phyloP scores from a whole-genome alignment of 2,329 filamentous ascomycete genomes.

The Trichoderma koningii region DNA sequence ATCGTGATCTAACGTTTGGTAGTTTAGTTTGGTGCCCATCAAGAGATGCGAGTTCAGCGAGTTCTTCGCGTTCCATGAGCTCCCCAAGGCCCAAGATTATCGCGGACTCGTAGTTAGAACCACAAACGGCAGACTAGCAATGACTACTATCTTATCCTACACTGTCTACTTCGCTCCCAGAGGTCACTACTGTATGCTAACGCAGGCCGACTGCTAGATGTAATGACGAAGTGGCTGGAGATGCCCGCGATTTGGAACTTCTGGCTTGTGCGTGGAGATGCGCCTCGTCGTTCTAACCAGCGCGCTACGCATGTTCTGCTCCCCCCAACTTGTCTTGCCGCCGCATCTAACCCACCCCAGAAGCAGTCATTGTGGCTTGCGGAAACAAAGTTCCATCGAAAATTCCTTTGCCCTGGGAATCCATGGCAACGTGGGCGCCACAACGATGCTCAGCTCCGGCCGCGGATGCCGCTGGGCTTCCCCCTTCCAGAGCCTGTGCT shows the following conservation, averaged over 20 bases:
- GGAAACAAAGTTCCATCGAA: conserved; percentile 3
- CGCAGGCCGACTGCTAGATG: background rate
- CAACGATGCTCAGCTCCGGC: conserved; percentile 14
- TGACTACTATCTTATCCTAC: too few relatives aligned
- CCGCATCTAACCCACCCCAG: background rate
- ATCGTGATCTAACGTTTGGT: too few relatives aligned
- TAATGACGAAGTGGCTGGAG: background rate
- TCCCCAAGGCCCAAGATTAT: too few relatives aligned
- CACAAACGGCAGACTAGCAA: too few relatives aligned
- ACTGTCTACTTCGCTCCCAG: too few relatives aligned
- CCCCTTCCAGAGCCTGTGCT: background rate
- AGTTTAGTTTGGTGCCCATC: too few relatives aligned
- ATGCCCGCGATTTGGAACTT: background rate
- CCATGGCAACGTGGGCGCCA: conserved; percentile 20
- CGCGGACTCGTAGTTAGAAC: too few relatives aligned
- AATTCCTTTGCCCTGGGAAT: conserved; percentile 3
- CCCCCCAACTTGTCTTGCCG: background rate
- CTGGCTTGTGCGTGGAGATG: background rate
- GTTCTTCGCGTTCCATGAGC: too few relatives aligned
- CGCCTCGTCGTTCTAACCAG: background rate
- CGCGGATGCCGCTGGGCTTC: conserved; percentile 3
- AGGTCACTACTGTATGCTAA: background rate
- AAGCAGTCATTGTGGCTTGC: conserved; percentile 2
- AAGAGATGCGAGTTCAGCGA: too few relatives aligned
- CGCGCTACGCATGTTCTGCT: background rate